Percentiles rank a stretch among this genome's conserved stretches.
phyloP scores from a whole-genome alignment of 768 basidiomycete species.

The Stropharia rugosoannulata region DNA sequence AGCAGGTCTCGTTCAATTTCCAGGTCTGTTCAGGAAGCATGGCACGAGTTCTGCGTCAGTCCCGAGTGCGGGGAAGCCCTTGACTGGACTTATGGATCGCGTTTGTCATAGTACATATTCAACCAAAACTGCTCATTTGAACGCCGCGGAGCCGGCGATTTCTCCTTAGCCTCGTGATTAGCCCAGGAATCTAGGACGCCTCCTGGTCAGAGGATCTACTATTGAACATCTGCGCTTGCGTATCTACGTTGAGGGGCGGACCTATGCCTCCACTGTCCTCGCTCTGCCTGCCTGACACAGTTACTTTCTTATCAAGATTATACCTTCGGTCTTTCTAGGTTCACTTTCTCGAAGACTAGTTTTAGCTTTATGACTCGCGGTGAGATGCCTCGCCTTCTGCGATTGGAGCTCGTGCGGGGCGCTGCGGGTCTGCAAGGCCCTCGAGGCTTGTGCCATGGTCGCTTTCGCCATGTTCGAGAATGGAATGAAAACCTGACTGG shows the following conservation, averaged over 20 bases:
- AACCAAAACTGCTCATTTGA: no score
- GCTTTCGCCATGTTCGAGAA: no score
- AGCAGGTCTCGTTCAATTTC: neutral
- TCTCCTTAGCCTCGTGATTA: no score
- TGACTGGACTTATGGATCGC: no score
- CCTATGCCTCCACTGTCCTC: neutral
- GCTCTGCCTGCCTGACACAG: neutral
- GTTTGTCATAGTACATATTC: no score
- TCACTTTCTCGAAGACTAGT: neutral
- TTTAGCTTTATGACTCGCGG: conserved; percentile 1
- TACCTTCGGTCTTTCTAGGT: neutral
- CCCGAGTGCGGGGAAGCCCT: no score
- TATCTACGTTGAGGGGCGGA: neutral
- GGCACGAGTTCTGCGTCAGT: neutral
- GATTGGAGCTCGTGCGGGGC: neutral
- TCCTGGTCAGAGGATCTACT: no score
- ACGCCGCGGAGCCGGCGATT: no score
- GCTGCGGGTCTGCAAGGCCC: neutral
- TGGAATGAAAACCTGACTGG: no score
- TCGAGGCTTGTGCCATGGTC: neutral
- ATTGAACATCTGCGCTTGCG: no score
- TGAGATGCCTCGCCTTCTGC: neutral
- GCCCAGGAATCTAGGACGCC: no score
- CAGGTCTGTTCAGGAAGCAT: neutral
- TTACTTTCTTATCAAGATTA: neutral